Base-by-base conservation (phyloP, 106 monocot species). In the Dendrobium catenatum region DNA sequence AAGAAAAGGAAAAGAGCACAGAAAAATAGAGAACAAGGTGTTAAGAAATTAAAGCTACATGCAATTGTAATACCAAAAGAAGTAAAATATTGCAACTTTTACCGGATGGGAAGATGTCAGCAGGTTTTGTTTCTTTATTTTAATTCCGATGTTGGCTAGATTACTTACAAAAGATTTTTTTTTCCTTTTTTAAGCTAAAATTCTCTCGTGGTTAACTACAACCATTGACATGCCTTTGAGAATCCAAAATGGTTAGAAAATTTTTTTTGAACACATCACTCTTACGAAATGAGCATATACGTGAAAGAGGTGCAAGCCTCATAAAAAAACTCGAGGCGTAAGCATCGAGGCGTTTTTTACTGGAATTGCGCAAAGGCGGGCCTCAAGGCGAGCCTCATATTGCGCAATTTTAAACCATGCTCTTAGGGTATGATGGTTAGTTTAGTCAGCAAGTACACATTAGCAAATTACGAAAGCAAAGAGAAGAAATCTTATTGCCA, bases 1-100 rank as follows among this genome's bases (percentile, higher is more conserved):
- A 92, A 98, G 86, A 89, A 89, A 83, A 90, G 89, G 75, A 98
- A 93, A 83, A 89, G 91, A 76, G 94, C 94, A 75, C 76, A 88
- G 80, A 83, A 88, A 75, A 89, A 91, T 46, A 87, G 83, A 84
- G 89, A 87, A 58, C 85, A 91, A 85, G 97, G 97, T 44, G 91
- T 98, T 42, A 91, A 88, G 75, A 90, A 89, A 82, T 82, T 95
- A 82, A 94, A 91, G 86, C 68, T 98, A 29, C 89, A 84, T 40
- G 89, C 89, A 19, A 22, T 93, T 73, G 31, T 80, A 68, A 93
- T 88, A 85, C 89, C 94, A 49, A 94, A 89, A 84, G 86, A 83
- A 83, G 89, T 94, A 24, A 81, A 88, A 82, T 54, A 77, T 79
- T 98, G 97, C 86, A 89, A 82, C 58, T 98, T 88, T 76, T 95